These are phyloP conservation scores for Colletotrichum sp. DNA, from an alignment of 2,329 filamentous ascomycete genomes.

Conservation along the genomic window DNA sequence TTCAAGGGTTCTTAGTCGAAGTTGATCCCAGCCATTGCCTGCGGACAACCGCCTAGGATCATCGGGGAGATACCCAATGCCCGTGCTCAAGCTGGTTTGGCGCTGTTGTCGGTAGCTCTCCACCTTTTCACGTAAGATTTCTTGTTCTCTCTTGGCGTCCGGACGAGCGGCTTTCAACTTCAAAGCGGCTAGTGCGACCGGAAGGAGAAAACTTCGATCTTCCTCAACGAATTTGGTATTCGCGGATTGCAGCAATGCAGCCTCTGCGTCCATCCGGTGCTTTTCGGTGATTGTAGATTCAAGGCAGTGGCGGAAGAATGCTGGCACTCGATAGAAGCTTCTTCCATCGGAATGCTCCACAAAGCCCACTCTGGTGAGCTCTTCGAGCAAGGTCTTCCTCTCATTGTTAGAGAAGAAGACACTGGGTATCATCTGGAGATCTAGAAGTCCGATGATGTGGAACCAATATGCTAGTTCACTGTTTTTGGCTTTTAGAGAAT, in stretches of 20 bases:
- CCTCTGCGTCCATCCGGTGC: background rate
- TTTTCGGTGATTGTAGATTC: background rate
- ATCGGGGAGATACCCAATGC: accelerated
- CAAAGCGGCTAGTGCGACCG: accelerated
- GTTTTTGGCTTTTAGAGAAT: background rate
- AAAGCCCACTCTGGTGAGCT: background rate
- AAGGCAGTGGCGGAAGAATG: background rate
- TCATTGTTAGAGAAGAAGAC: background rate
- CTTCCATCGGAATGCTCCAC: background rate
- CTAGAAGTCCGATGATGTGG: background rate
- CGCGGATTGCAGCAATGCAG: background rate
- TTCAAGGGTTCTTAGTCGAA: background rate
- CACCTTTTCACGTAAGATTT: background rate
- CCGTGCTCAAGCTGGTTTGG: background rate
- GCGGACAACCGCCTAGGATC: background rate
- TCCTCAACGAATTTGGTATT: background rate
- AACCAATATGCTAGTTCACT: background rate
- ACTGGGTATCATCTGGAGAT: background rate
- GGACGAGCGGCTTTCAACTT: background rate
- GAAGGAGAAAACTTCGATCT: background rate
- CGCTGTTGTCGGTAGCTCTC: background rate
- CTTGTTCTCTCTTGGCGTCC: background rate
- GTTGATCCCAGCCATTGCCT: background rate
- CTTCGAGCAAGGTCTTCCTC: background rate
- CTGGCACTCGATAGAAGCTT: background rate